Percentiles rank a stretch among this genome's conserved stretches.
phyloP scores from a whole-genome alignment of 257 asterid genomes.

The Solanum pinnatisectum region DNA sequence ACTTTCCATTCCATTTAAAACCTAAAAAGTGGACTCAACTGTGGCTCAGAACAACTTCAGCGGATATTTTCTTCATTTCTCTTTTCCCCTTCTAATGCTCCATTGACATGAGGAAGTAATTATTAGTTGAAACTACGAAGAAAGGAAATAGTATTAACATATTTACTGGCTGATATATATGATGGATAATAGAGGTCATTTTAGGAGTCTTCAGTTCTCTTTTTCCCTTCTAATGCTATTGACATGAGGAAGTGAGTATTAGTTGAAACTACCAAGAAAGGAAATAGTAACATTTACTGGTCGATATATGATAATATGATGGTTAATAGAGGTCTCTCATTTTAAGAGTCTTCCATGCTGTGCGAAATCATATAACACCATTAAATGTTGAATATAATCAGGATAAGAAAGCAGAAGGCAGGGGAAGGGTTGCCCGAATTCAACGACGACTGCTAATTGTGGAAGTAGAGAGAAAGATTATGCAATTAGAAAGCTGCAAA shows the following conservation, averaged over 20 bases:
- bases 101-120: neutral
- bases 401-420: conserved; percentile 96
- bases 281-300: neutral
- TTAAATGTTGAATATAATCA: conserved; percentile 24
- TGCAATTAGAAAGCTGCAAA: conserved; percentile 54
- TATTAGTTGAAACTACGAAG: neutral
- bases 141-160: neutral
- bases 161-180: neutral
- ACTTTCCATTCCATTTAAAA: neutral
- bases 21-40: neutral
- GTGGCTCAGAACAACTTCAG: neutral
- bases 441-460: conserved; percentile 78
- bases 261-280: neutral
- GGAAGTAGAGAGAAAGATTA: conserved; percentile 75
- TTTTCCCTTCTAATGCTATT: neutral
- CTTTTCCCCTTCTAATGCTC: neutral
- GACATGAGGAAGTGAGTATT: neutral
- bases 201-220: neutral
- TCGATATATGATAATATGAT: neutral
- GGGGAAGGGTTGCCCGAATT: conserved; percentile 91
- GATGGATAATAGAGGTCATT: neutral
- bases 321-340: neutral
- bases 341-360: neutral
- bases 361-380: neutral
- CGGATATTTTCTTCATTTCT: neutral